phyloP scores from a whole-genome alignment of 768 basidiomycete species.

The Rickenella mellea region DNA sequence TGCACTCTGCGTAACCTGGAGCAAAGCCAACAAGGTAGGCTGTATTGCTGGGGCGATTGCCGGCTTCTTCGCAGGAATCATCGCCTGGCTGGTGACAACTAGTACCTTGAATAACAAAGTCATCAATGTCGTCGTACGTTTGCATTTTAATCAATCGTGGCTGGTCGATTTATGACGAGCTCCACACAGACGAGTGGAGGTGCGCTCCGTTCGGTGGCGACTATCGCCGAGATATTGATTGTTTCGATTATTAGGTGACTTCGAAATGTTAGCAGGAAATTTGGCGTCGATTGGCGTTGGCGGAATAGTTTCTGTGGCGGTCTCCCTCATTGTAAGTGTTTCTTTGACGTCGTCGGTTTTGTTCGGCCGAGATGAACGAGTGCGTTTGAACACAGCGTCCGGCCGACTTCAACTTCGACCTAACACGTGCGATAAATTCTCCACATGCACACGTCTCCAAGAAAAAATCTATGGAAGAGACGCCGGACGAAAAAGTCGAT shows the following conservation, averaged over 20 bases:
- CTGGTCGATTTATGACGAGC: constrained; percentile 3
- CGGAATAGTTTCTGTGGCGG: constrained; percentile 58
- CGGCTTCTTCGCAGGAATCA: constrained; percentile 62
- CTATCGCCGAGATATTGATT: neutral
- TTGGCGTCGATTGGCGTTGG: constrained; percentile 78
- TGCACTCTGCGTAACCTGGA: constrained; percentile 79
- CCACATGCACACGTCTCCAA: constrained; percentile 12
- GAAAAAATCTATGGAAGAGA: constrained; percentile 8
- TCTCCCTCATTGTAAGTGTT: constrained; percentile 52
- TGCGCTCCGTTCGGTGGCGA: constrained; percentile 24
- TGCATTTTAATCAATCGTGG: constrained; percentile 2
- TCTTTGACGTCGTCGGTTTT: neutral
- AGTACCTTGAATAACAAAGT: constrained; percentile 55
- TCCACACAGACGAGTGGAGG: constrained; percentile 38
- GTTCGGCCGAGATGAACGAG: neutral
- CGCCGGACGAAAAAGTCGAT: constrained; percentile 20
- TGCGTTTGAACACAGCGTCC: constrained; percentile 43
- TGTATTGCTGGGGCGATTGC: constrained; percentile 64
- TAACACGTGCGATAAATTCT: constrained; percentile 70
- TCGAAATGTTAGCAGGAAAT: constrained; percentile 83
- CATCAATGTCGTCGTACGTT: constrained; percentile 58
- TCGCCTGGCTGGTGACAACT: constrained; percentile 83
- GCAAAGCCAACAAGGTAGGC: constrained; percentile 76
- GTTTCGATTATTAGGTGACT: constrained; percentile 29
- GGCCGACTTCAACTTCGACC: constrained; percentile 72